A percentile compares a stretch with the other conserved stretches of the same genome.
Conservation (phyloP, 306 rosid genomes). For the Senna tora region DNA sequence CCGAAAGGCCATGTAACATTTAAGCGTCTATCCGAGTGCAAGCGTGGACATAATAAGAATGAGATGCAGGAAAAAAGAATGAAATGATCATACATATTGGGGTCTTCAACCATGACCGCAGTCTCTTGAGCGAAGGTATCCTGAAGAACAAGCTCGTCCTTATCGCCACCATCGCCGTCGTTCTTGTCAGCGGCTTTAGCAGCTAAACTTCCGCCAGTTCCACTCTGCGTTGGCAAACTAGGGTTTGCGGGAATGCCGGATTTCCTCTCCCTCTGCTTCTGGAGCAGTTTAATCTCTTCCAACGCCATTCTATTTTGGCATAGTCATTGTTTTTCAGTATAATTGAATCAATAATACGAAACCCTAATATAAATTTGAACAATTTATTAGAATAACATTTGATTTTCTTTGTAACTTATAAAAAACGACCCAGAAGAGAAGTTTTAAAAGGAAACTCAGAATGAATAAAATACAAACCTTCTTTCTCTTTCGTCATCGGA, state of each 20-base stretch:
- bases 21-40: background rate
- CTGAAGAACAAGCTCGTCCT: constrained; percentile 89
- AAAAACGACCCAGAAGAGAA: background rate
- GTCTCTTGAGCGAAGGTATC: constrained; percentile 96
- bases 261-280: constrained; percentile 90
- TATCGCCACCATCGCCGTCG: constrained; percentile 60
- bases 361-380: constrained; percentile 13
- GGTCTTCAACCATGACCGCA: constrained; percentile 89
- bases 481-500: constrained; percentile 71
- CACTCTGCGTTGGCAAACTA: constrained; percentile 37
- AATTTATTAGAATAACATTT: background rate
- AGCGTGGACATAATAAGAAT: background rate
- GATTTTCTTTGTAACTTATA: background rate
- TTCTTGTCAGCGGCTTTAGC: constrained; percentile 46
- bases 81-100: constrained; percentile 65
- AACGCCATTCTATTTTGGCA: constrained; percentile 62
- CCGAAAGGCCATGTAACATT: background rate
- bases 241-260: constrained; percentile 77
- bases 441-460: background rate
- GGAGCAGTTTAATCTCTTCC: constrained; percentile 92
- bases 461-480: constrained; percentile 46
- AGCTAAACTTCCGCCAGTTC: constrained; percentile 30
- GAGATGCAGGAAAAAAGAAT: background rate
- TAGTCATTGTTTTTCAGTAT: background rate
- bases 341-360: constrained; percentile 17